phyloP scores from a whole-genome alignment of 305 asterid species.

The Ajuga reptans region DNA sequence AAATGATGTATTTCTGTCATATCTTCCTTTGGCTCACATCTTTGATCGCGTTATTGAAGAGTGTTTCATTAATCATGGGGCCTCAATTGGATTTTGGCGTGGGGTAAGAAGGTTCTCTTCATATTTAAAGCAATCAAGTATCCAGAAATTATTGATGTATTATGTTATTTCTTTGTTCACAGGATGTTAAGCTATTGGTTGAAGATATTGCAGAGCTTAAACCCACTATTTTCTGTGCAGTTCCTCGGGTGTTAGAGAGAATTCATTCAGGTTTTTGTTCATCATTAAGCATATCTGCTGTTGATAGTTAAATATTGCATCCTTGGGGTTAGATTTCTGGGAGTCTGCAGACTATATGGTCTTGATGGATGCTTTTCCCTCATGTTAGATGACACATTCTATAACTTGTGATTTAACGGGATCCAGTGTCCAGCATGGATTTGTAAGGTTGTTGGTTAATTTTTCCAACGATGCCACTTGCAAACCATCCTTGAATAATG shows the following conservation, averaged over 20 bases:
- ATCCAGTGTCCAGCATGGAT: conserved; percentile 6
- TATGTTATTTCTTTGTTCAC: conserved; percentile 21
- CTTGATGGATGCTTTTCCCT: not conserved
- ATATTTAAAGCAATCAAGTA: conserved; percentile 4
- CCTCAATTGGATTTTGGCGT: conserved; percentile 96
- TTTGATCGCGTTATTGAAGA: conserved; percentile 92
- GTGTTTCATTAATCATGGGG: conserved; percentile 70
- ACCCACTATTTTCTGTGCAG: conserved; percentile 90
- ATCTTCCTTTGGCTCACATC: conserved; percentile 94
- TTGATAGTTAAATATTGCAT: conserved; percentile 12
- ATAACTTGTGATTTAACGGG: conserved; percentile 1
- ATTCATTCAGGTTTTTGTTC: conserved; percentile 61
- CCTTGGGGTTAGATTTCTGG: conserved; percentile 13
- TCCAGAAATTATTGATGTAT: not conserved
- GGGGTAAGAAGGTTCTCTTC: conserved; percentile 58
- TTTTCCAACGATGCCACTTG: not conserved
- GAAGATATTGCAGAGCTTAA: conserved; percentile 82
- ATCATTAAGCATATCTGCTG: not conserved
- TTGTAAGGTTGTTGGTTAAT: not conserved
- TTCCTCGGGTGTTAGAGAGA: conserved; percentile 91
- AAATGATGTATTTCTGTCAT: conserved; percentile 69
- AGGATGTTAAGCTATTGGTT: conserved; percentile 85
- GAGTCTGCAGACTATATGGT: conserved; percentile 2
- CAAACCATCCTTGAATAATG: not conserved
- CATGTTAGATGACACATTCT: conserved; percentile 7